Evolutionary conservation across 129 eudicot species (phyloP).

Genomic region (Lonicera japonica): DNA sequence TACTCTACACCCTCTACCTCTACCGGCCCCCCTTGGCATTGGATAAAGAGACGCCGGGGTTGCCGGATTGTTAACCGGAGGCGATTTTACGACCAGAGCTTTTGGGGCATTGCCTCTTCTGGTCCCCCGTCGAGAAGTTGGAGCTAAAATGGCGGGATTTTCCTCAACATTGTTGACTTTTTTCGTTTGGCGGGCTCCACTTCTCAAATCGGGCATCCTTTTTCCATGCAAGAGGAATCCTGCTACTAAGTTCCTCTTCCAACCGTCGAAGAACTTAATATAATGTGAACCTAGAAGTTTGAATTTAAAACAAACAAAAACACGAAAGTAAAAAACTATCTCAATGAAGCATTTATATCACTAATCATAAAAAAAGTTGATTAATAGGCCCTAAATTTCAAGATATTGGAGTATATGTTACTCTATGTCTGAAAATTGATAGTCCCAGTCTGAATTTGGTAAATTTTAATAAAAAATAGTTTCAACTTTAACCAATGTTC

Average conservation of each 20-base stretch:
- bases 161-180: constrained; percentile 32
- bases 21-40: constrained; percentile 52
- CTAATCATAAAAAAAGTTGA: too few relatives aligned
- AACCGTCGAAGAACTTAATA: not conserved
- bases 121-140: constrained; percentile 45
- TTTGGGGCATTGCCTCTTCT: constrained; percentile 30
- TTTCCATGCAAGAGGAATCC: constrained; percentile 46
- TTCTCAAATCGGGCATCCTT: constrained; percentile 69
- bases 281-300: constrained; percentile 3
- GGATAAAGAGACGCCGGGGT: constrained; percentile 28
- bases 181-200: constrained; percentile 54
- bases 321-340: not conserved
- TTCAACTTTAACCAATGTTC: too few relatives aligned
- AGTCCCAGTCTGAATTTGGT: too few relatives aligned
- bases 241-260: not conserved
- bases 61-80: constrained; percentile 17
- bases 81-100: constrained; percentile 29
- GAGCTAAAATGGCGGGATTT: constrained; percentile 33
- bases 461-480: too few relatives aligned
- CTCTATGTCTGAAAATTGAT: too few relatives aligned
- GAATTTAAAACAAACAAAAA: not conserved
- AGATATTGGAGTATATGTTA: too few relatives aligned
- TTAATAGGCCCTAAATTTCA: too few relatives aligned
- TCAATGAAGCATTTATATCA: not conserved
- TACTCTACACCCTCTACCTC: constrained; percentile 40